Percentiles rank a stretch among this genome's conserved stretches.
Evolutionary conservation across 169 alveolate species (phyloP).

Genomic region (Cryptosporidium felis): DNA sequence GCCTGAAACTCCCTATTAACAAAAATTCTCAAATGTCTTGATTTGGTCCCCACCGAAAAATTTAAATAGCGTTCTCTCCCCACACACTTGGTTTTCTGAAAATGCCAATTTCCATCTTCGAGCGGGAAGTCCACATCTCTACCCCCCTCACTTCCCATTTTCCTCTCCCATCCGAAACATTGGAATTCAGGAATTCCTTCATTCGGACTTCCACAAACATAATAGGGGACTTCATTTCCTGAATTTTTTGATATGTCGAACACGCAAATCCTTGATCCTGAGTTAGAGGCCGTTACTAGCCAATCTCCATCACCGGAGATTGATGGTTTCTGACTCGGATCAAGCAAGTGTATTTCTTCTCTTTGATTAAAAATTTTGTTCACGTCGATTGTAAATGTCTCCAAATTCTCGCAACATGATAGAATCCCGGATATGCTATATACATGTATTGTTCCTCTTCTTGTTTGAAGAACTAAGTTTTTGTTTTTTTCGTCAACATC

Average conservation of each 20-base stretch:
- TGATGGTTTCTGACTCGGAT: slow-evolving; percentile 44
- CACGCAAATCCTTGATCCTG: slow-evolving; percentile 24
- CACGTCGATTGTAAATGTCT: neutral
- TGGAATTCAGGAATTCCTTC: slow-evolving; percentile 28
- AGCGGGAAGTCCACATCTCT: slow-evolving; percentile 16
- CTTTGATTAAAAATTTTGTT: neutral
- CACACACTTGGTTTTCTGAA: slow-evolving; percentile 24
- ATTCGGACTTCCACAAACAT: neutral
- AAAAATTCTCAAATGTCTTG: slow-evolving; percentile 4
- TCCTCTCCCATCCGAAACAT: slow-evolving; percentile 59
- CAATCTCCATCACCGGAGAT: slow-evolving; percentile 48
- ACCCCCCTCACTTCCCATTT: neutral
- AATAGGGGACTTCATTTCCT: neutral
- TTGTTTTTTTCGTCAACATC: slow-evolving; percentile 20
- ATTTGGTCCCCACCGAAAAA: slow-evolving; percentile 59
- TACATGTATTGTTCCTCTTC: slow-evolving; percentile 8
- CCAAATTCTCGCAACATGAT: neutral
- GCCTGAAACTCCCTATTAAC: slow-evolving; percentile 37
- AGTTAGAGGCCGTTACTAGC: slow-evolving; percentile 47
- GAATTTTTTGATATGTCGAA: neutral
- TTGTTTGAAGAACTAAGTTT: slow-evolving; percentile 48
- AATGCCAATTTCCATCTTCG: slow-evolving; percentile 12
- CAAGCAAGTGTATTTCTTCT: slow-evolving; percentile 1
- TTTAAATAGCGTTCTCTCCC: slow-evolving; percentile 59
- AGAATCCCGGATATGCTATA: slow-evolving; percentile 33